These are phyloP conservation scores for Exophiala aquamarina DNA, from an alignment of 2,329 filamentous ascomycete species.

Conservation along the genomic window DNA sequence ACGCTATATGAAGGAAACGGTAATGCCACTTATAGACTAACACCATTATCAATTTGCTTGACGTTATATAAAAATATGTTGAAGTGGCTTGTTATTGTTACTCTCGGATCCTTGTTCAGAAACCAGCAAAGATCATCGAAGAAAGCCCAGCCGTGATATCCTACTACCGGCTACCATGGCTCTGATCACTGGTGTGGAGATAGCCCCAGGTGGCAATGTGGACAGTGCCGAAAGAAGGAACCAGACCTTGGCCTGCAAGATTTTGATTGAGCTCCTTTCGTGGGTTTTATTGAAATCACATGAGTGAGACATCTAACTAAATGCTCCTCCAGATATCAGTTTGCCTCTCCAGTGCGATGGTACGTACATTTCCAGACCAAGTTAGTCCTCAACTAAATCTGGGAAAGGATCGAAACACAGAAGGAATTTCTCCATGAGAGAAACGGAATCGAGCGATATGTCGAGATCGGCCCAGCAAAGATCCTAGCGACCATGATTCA, in stretches of 20 bases:
- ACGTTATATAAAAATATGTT: background rate
- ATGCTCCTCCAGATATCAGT: background rate
- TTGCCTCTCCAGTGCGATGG: constrained; percentile 3
- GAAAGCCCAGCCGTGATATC: background rate
- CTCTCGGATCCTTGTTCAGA: background rate
- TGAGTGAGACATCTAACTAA: background rate
- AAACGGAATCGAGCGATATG: constrained; percentile 31
- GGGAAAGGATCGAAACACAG: constrained; percentile 42
- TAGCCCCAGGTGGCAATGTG: background rate
- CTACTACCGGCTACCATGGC: background rate
- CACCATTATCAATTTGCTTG: background rate
- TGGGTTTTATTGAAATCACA: background rate
- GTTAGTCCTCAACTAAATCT: constrained; percentile 1
- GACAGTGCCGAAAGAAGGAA: background rate
- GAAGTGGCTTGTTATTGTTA: background rate
- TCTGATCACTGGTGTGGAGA: background rate
- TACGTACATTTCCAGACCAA: background rate
- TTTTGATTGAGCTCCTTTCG: constrained; percentile 2
- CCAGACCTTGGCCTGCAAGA: background rate
- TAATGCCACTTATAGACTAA: too few relatives aligned
- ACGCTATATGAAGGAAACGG: background rate
- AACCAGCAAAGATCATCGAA: background rate
- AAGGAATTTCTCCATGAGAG: constrained; percentile 32
- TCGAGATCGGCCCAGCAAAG: constrained; percentile 42
- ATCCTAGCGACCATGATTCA: constrained; percentile 41